Conservation (phyloP, 225 moss, liverwort and hornwort genomes). For the Marchantia paleacea region DNA sequence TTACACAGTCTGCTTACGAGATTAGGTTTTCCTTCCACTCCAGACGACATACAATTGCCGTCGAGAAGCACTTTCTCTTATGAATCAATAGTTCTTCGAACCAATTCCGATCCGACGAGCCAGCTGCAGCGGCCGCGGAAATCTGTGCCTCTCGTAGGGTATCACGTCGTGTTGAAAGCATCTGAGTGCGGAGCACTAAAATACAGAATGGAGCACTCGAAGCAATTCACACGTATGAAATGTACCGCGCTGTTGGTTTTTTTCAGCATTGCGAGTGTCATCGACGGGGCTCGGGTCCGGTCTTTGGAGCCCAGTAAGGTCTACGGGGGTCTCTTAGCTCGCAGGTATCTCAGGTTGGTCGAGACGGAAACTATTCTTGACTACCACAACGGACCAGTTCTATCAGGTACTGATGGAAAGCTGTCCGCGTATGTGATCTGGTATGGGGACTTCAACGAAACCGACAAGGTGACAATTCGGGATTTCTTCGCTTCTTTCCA, state of each 20-base stretch:
- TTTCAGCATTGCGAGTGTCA: background rate
- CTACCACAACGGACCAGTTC: conserved; percentile 33
- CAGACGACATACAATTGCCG: background rate
- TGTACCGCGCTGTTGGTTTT: conserved; percentile 2
- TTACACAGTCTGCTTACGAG: too few relatives aligned
- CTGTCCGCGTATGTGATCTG: conserved; percentile 31
- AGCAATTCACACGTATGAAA: background rate
- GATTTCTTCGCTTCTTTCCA: conserved; percentile 33
- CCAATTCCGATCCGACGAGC: too few relatives aligned
- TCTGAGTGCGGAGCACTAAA: too few relatives aligned
- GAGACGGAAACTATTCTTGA: conserved; percentile 4
- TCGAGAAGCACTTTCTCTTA: too few relatives aligned
- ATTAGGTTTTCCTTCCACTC: too few relatives aligned
- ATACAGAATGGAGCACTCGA: background rate
- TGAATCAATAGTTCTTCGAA: too few relatives aligned
- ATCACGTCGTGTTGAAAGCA: too few relatives aligned
- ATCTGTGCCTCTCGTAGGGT: too few relatives aligned
- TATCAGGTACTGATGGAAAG: conserved; percentile 8
- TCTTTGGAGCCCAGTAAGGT: background rate
- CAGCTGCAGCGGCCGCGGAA: too few relatives aligned
- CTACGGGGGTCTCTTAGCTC: conserved; percentile 8
- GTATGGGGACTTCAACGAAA: conserved; percentile 32
- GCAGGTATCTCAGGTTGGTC: conserved; percentile 22
- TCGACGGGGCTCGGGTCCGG: conserved; percentile 14
- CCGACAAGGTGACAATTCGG: conserved; percentile 15